Conservation (phyloP, 2,329 filamentous ascomycete species). For the Verticillium nonalfalfae region DNA sequence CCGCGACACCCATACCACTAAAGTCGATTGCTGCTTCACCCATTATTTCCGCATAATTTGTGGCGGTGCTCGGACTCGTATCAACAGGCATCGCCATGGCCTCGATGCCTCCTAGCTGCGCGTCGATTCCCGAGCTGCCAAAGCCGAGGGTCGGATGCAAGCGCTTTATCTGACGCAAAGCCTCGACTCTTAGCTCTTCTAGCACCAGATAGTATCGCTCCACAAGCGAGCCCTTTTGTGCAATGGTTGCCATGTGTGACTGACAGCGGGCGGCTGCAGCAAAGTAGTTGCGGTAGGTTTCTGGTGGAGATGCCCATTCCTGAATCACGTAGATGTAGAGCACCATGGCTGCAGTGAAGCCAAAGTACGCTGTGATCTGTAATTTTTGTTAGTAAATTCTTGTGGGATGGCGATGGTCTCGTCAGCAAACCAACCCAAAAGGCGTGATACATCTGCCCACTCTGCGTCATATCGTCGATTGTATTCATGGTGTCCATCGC, state of each 20-base stretch:
- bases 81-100: background rate
- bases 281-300: constrained; percentile 22
- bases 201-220: constrained; percentile 35
- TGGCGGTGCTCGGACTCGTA: background rate
- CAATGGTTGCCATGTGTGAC: constrained; percentile 27
- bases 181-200: constrained; percentile 20
- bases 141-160: background rate
- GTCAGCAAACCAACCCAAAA: constrained; percentile 27
- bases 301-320: constrained; percentile 17
- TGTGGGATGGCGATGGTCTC: no score
- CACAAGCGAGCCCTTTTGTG: constrained; percentile 28
- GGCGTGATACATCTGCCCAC: constrained; percentile 27
- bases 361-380: constrained; percentile 33
- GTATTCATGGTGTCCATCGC: constrained; percentile 30
- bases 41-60: background rate
- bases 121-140: background rate
- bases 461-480: constrained; percentile 29
- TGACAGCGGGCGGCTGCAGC: constrained; percentile 31
- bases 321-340: constrained; percentile 38
- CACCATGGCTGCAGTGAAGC: constrained; percentile 35
- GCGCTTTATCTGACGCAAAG: constrained; percentile 7
- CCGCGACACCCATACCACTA: background rate
- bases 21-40: background rate
- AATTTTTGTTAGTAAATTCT: background rate
- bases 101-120: background rate